These are phyloP conservation scores for Acaromyces ingoldii DNA, from an alignment of 1,284 basidiomycete genomes.

Conservation along the genomic window DNA sequence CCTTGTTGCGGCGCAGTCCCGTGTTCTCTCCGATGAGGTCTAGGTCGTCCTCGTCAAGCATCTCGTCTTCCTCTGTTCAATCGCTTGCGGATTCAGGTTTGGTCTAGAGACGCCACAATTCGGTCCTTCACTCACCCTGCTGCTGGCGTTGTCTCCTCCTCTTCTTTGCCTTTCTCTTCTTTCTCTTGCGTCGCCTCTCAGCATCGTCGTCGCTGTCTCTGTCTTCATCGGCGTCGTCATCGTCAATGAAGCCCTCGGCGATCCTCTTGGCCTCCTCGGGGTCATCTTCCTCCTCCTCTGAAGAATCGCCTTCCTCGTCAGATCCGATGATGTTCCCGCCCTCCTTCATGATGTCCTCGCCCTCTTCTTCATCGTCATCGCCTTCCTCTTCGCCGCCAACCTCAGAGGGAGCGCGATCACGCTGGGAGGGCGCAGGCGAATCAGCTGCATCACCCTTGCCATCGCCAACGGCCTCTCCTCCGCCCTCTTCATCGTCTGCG, in stretches of 20 bases:
- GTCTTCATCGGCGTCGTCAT: constrained; percentile 47
- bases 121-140: constrained; percentile 4
- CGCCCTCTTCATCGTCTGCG: constrained; percentile 15
- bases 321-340: constrained; percentile 42
- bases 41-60: constrained; percentile 90
- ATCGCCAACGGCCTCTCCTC: constrained; percentile 9
- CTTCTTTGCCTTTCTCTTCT: constrained; percentile 29
- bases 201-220: constrained; percentile 56
- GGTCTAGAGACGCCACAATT: no score
- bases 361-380: constrained; percentile 41
- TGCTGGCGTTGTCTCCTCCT: constrained; percentile 36
- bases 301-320: constrained; percentile 31
- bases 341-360: constrained; percentile 43
- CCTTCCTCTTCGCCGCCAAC: constrained; percentile 16
- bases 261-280: constrained; percentile 47
- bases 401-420: constrained; percentile 3
- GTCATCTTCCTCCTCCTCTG: constrained; percentile 48
- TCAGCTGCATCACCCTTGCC: neutral
- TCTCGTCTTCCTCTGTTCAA: constrained; percentile 58
- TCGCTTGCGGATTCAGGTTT: constrained; percentile 24
- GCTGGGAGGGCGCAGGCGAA: neutral
- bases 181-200: constrained; percentile 60
- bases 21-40: constrained; percentile 93
- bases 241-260: constrained; percentile 49
- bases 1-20: constrained; percentile 57